Percentiles rank a stretch among this genome's conserved stretches.
These are phyloP conservation scores for Yarrowia phangngaensis DNA, from an alignment of 805 yeast species.

Conservation along the genomic window DNA sequence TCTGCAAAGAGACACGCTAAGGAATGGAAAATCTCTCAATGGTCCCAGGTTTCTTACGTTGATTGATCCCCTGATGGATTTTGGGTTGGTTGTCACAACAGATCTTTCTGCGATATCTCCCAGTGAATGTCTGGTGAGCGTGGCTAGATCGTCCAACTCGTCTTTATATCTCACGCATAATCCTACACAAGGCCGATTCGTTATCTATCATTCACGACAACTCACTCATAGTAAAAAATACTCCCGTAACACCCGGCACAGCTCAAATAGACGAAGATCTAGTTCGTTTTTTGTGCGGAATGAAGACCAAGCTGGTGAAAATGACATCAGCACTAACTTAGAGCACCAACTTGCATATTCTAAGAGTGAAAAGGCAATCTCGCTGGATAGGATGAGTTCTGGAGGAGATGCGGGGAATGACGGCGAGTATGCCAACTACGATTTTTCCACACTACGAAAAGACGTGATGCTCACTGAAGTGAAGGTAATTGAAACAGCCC, in stretches of 20 bases:
- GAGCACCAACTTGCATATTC: conserved; percentile 30
- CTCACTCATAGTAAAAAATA: conserved; percentile 32
- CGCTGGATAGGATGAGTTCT: conserved; percentile 29
- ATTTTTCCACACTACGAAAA: conserved; percentile 44
- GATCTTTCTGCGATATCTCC: conserved; percentile 62
- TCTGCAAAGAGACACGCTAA: conserved; percentile 48
- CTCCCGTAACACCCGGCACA: conserved; percentile 22
- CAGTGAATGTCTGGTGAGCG: conserved; percentile 53
- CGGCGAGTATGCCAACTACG: conserved; percentile 8
- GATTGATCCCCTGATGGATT: conserved; percentile 69
- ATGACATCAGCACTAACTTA: conserved; percentile 28
- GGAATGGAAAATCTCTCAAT: conserved; percentile 25
- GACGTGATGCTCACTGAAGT: conserved; percentile 69
- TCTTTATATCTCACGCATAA: conserved; percentile 57
- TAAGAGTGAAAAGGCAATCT: conserved; percentile 30
- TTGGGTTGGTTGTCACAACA: conserved; percentile 67
- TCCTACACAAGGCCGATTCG: conserved; percentile 45
- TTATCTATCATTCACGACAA: conserved; percentile 55
- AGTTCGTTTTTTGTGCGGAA: conserved; percentile 25
- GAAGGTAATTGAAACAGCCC: conserved; percentile 40
- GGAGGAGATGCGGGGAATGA: conserved; percentile 36
- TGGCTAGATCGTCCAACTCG: conserved; percentile 46
- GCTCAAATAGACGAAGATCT: conserved; percentile 29
- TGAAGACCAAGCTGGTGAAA: conserved; percentile 26
- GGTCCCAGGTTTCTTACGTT: conserved; percentile 54